Conservation (phyloP, 768 basidiomycete species). For the Kwoniella shandongensis region DNA sequence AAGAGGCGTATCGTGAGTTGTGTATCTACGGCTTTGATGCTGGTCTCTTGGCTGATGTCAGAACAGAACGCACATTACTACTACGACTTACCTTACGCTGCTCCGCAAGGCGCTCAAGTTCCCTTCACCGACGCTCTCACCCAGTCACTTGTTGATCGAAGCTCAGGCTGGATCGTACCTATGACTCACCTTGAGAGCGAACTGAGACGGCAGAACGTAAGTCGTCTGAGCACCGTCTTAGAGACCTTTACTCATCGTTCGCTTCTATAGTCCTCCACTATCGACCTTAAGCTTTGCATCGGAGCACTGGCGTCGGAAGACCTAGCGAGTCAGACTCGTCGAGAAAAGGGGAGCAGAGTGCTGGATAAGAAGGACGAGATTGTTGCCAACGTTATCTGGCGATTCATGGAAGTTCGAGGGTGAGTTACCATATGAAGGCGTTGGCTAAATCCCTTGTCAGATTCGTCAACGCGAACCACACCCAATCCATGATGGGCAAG, state of each 20-base stretch:
- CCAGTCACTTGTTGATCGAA: conserved; percentile 80
- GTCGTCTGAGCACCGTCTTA: no score
- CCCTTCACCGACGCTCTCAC: conserved; percentile 75
- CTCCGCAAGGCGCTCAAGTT: conserved; percentile 65
- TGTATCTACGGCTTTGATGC: no score
- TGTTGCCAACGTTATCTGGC: conserved; percentile 97
- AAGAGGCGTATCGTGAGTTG: conserved; percentile 65
- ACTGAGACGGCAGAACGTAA: conserved; percentile 89
- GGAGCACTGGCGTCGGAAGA: conserved; percentile 83
- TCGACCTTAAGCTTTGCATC: conserved; percentile 90
- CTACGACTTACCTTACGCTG: conserved; percentile 64
- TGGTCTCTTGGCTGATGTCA: not conserved
- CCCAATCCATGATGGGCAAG: conserved; percentile 82
- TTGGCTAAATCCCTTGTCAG: conserved; percentile 57
- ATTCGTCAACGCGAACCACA: conserved; percentile 84
- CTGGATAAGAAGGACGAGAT: conserved; percentile 98
- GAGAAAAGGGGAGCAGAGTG: conserved; percentile 56
- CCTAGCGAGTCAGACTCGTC: conserved; percentile 70
- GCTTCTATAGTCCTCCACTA: conserved; percentile 78
- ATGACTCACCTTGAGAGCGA: conserved; percentile 87
- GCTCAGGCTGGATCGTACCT: conserved; percentile 84
- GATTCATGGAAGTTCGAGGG: conserved; percentile 95
- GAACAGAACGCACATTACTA: conserved; percentile 52
- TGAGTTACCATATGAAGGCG: conserved; percentile 56
- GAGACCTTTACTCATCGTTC: no score